Evolutionary conservation across 31 red algal genomes (phyloP), one percentile per base, ranked within the genome.

Genomic region (Odonthalia washingtoniensis): DNA sequence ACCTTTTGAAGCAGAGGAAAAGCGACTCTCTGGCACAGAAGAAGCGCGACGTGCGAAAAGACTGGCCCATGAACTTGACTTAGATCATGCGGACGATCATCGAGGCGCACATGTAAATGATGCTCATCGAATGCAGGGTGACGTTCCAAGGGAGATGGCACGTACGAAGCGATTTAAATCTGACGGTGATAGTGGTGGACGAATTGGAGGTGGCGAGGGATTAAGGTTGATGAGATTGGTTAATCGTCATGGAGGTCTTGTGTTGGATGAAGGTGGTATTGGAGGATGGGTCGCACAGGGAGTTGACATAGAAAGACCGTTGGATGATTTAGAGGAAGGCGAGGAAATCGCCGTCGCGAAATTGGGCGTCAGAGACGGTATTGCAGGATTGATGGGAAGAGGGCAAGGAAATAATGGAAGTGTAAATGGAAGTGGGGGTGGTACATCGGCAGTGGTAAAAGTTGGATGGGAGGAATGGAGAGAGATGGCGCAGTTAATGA

Each of bases 41-140:
- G 45, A 49, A 27, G 70, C 73, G 46, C 28, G 53, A 40, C 57
- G 80, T 40, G 70, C 70, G 31, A 35, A 68, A 9, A 78, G 70
- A 12, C 18, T 91, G 46, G 52, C 66, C 12, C n/a, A 34, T 34
- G 70, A 36, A 34, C 43, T 91, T n/a, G 80, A 40, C 24, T 53
- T 91, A 4, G 80, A 91, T 72, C 68, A 69, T 26, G 81, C 82
- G 60, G 88, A 91, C 46, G 88, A 84, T 40, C 88, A 91, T 78
- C 88, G 88, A 43, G 75, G 34, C 3, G 88, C 52, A 40, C 88
- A 91, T 68, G 68, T 91, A 0, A 41, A 72, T 1, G 88, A 91
- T 9, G 67, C 46, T 14, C 79, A 84, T 34, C 43, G 31, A 40
- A 68, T 41, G 21, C 67, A 60, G 31, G 70, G 69, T 24, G 82